Percentiles rank a stretch among this genome's conserved stretches.
phyloP scores from a whole-genome alignment of 177 flowering plant genomes.

The Vitis hybrid region DNA sequence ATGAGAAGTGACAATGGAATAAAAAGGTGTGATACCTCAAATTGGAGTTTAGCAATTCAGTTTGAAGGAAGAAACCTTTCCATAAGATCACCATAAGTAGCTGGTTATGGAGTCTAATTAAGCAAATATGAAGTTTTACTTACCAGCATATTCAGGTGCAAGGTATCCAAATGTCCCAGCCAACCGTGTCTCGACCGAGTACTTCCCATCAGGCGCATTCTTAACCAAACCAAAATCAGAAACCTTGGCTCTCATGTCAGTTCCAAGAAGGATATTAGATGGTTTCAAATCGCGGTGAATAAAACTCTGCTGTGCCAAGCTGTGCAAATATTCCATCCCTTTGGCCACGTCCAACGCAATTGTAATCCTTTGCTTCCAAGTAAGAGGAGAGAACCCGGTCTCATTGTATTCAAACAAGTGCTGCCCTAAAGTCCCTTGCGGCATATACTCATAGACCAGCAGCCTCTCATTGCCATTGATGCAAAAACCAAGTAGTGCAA shows the following conservation, averaged over 20 bases:
- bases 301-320: slow-evolving; percentile 42
- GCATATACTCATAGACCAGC: slow-evolving; percentile 45
- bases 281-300: slow-evolving; percentile 50
- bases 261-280: slow-evolving; percentile 45
- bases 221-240: slow-evolving; percentile 46
- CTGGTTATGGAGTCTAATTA: no score
- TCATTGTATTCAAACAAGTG: slow-evolving; percentile 27
- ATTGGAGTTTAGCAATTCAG: no score
- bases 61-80: no score
- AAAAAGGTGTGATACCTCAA: no score
- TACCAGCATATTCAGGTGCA: slow-evolving; percentile 51
- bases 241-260: slow-evolving; percentile 51
- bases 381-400: slow-evolving; percentile 21
- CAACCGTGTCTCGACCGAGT: slow-evolving; percentile 34
- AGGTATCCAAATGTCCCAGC: slow-evolving; percentile 50
- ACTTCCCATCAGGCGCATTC: slow-evolving; percentile 35
- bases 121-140: slow-evolving; percentile 7
- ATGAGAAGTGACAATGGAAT: not conserved
- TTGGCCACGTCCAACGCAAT: slow-evolving; percentile 46
- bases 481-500: slow-evolving; percentile 44
- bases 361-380: slow-evolving; percentile 43
- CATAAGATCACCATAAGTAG: no score
- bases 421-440: slow-evolving; percentile 39
- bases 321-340: slow-evolving; percentile 45
- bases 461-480: slow-evolving; percentile 36